Conservation (phyloP, 805 yeast genomes). For the Priceomyces melissophilus region DNA sequence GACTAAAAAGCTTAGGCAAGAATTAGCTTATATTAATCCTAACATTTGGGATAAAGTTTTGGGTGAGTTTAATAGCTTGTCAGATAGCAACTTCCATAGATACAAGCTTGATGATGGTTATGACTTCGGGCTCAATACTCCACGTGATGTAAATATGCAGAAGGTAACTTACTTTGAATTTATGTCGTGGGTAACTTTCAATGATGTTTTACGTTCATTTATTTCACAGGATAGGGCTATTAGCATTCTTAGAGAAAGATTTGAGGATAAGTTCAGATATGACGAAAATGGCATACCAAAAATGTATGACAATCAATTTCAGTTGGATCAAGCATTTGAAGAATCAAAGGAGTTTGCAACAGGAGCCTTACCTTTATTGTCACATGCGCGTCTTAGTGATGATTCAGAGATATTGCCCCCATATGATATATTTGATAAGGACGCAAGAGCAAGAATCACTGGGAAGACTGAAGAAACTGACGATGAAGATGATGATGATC, state of each 20-base stretch:
- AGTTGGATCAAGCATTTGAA: slow-evolving; percentile 64
- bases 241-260: slow-evolving; percentile 66
- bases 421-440: slow-evolving; percentile 37
- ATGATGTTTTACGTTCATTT: slow-evolving; percentile 55
- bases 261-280: slow-evolving; percentile 80
- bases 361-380: slow-evolving; percentile 54
- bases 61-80: slow-evolving; percentile 33
- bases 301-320: slow-evolving; percentile 70
- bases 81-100: slow-evolving; percentile 7
- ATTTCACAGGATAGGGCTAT: slow-evolving; percentile 65
- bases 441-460: slow-evolving; percentile 16
- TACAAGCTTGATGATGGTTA: slow-evolving; percentile 21
- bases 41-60: slow-evolving; percentile 62
- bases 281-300: slow-evolving; percentile 80
- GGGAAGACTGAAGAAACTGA: slow-evolving; percentile 15
- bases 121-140: slow-evolving; percentile 68
- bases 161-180: slow-evolving; percentile 45
- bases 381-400: slow-evolving; percentile 50
- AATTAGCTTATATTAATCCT: slow-evolving; percentile 46
- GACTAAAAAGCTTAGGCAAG: slow-evolving; percentile 48
- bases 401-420: slow-evolving; percentile 62
- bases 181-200: slow-evolving; percentile 64
- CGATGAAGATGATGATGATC: slow-evolving; percentile 19
- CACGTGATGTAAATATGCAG: slow-evolving; percentile 36
- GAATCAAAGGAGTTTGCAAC: slow-evolving; percentile 59